phyloP scores from a whole-genome alignment of 1,139 yeast species.

The Suhomyces anneliseae region DNA sequence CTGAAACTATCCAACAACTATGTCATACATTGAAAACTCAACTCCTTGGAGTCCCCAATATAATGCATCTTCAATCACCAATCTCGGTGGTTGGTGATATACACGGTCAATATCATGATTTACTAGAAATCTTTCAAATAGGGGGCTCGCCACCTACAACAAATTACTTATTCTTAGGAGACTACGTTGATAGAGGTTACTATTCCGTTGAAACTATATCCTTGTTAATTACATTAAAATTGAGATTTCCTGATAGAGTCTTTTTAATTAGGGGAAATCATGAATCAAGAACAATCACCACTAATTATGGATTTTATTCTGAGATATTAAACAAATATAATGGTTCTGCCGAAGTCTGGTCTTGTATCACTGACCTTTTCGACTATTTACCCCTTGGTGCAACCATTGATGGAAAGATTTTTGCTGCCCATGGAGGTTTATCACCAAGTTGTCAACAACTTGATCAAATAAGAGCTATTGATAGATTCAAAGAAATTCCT shows the following conservation, averaged over 20 bases:
- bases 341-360: conserved; percentile 83
- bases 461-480: conserved; percentile 87
- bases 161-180: conserved; percentile 88
- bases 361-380: conserved; percentile 84
- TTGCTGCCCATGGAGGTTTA: conserved; percentile 95
- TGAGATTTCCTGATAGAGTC: conserved; percentile 82
- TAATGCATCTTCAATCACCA: conserved; percentile 79
- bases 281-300: conserved; percentile 93
- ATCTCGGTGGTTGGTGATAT: conserved; percentile 98
- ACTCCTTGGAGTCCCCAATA: conserved; percentile 55
- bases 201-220: conserved; percentile 92
- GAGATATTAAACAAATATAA: conserved; percentile 86
- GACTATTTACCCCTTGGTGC: conserved; percentile 90
- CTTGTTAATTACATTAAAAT: conserved; percentile 74
- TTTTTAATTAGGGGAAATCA: conserved; percentile 90
- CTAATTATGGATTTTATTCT: conserved; percentile 93
- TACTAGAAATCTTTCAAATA: conserved; percentile 84
- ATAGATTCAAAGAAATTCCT: conserved; percentile 90
- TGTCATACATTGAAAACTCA: conserved; percentile 46
- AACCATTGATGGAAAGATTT: conserved; percentile 87
- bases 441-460: conserved; percentile 93
- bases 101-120: conserved; percentile 95
- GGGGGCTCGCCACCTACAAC: conserved; percentile 95
- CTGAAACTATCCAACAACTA: conserved; percentile 40
- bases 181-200: conserved; percentile 87